Base-by-base conservation (phyloP, 2,329 filamentous ascomycete species). In the Xylaria multiplex region DNA sequence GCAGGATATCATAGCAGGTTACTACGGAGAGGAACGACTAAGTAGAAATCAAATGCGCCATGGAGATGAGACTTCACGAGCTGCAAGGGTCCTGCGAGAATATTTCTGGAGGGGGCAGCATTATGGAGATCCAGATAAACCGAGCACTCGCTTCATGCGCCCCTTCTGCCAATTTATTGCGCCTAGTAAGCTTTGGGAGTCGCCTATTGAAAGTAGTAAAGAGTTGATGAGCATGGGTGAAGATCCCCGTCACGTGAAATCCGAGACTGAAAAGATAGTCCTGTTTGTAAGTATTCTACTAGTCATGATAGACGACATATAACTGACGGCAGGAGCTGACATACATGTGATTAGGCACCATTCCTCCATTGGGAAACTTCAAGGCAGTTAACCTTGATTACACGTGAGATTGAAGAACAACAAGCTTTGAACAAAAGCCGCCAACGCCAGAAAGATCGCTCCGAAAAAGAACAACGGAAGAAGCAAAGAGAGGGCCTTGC, bases 321-420 rank as follows among this genome's bases (percentile, higher is more conserved):
- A 22, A 43, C 11, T 5, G 35, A 42, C 40, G 11, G 19, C 16
- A 49, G 16, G 19, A 11, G 14, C 11, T 54, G 43, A 54, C 19
- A 14, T 54, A 14, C 37, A 13, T 13, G 37, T 40, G 1, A 4
- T 13, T 32, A 69, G 57, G 63, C 63, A 13, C 66, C 58, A 42
- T 70, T 49, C 42, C 65, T 69, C 19, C 59, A 69, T 35, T 69
- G 67, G 67, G 67, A 69, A 53, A 61, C 59, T 37, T 59, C 58
- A 24, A 54, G 59, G 54, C 61, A 67, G 32, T n/a, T 54, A 11
- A 48, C 46, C n/a, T 43, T 53, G 8, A 63, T 67, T 46, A 32
- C 65, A 19, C 60, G 40, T 22, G 49, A 64, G n/a, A 60, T 64
- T n/a, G 30, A 58, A 24, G 55, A 57, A 27, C 37, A 22, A 2